Evolutionary conservation across 1,139 yeast genomes (phyloP).

Genomic region (Pichia sp.): DNA sequence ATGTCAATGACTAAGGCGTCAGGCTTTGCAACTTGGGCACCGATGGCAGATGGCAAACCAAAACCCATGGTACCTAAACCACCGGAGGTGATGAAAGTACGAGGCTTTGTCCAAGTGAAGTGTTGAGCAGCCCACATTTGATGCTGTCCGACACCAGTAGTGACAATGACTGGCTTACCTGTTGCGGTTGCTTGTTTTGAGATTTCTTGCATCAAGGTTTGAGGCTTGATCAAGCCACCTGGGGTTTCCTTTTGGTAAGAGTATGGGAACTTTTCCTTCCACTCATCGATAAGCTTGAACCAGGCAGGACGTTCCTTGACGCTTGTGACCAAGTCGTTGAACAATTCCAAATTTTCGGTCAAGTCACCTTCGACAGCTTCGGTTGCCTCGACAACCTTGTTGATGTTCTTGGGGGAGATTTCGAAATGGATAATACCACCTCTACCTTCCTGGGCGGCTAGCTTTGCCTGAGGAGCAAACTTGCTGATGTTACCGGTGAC

Average conservation of each 20-base stretch:
- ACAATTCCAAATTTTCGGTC: conserved; percentile 63
- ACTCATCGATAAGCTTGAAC: conserved; percentile 65
- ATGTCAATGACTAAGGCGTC: conserved; percentile 93
- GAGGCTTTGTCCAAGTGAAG: conserved; percentile 86
- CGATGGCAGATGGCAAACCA: conserved; percentile 96
- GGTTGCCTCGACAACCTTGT: conserved; percentile 95
- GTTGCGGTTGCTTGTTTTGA: conserved; percentile 64
- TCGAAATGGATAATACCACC: conserved; percentile 98
- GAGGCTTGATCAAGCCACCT: conserved; percentile 85
- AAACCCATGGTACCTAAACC: conserved; percentile 99
- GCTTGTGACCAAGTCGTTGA: conserved; percentile 64
- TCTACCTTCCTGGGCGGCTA: conserved; percentile 80
- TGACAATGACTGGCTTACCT: conserved; percentile 74
- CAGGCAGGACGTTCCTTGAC: conserved; percentile 70
- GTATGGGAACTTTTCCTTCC: conserved; percentile 89
- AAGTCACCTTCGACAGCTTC: conserved; percentile 98
- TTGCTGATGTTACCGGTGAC: conserved; percentile 82
- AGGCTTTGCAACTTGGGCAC: conserved; percentile 95
- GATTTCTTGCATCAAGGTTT: conserved; percentile 77
- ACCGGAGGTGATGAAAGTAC: conserved; percentile 94
- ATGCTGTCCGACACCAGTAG: conserved; percentile 99
- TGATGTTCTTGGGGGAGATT: conserved; percentile 92
- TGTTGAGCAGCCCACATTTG: conserved; percentile 99
- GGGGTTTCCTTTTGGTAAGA: conserved; percentile 72
- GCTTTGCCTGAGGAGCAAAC: conserved; percentile 90